Evolutionary conservation across 1,284 basidiomycete genomes (phyloP), one percentile per base, ranked within the genome.

Genomic region (Papiliotrema laurentii): DNA sequence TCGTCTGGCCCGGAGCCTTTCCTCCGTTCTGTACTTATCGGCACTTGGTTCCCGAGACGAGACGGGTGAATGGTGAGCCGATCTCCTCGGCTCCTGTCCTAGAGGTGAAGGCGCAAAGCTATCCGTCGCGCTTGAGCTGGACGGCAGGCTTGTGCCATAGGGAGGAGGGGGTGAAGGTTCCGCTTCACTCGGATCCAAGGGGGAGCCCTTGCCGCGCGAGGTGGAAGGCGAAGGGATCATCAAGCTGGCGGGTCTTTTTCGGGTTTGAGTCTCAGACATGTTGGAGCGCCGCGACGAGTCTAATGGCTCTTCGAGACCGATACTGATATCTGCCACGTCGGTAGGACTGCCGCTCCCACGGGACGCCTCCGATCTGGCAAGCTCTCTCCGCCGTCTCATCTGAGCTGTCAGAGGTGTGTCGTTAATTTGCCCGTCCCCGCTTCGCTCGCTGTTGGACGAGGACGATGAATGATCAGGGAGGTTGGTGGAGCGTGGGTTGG

Each of bases 161-260:
- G 62, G 62, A 18, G 62, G 62, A 4, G 62, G 62, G 14, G 62
- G 62, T 2, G 62, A 64, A 4, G 58, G 55, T 39, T 63, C 47
- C 5, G 37, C 49, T 7, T 49, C 31, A 24, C 19, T 11, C 39
- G 31, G 18, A 3, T 38, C 25, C 9, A 24, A 34, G 26, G 6
- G 37, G 27, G 4, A 18, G 19, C 21, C 24, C n/a, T 16, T 50
- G 31, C 2, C 40, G n/a, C 7, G 10, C 19, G 27, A 50, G 3
- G 3, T 44, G 4, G 7, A 26, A 41, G 16, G 34, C 43, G 28
- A 31, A 19, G 45, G n/a, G 4, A 24, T 24, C 13, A 18, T 25
- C 28, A 40, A 16, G 9, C 45, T 27, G 36, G 47, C 38, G 21
- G 47, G 41, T 30, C 55, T n/a, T n/a, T n/a, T 45, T 10, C 53